Evolutionary conservation across 2,329 filamentous ascomycete species (phyloP).

Genomic region (Chlorencoelia australis): DNA sequence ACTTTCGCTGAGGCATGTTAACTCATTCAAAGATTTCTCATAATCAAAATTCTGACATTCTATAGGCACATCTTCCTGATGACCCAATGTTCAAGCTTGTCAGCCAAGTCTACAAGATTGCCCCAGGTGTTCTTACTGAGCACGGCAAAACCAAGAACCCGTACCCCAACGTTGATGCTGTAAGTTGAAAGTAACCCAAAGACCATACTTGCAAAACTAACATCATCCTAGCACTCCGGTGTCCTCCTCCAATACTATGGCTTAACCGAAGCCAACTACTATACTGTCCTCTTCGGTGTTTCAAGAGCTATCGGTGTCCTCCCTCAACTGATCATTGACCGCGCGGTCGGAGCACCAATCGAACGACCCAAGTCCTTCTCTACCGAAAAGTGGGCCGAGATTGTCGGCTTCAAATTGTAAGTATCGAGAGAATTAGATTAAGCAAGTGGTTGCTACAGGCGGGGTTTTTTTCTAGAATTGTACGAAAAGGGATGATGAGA

Average conservation of each 20-base stretch:
- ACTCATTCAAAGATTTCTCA: not conserved
- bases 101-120: slow-evolving; percentile 99
- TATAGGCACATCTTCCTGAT: slow-evolving; percentile 69
- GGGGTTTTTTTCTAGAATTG: no score
- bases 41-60: not conserved
- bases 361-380: slow-evolving; percentile 99
- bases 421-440: no score
- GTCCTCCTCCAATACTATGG: slow-evolving; percentile 99
- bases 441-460: slow-evolving; percentile 4
- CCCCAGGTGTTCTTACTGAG: slow-evolving; percentile 92
- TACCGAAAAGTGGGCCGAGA: slow-evolving; percentile 92
- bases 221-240: slow-evolving; percentile 62
- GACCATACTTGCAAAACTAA: not conserved
- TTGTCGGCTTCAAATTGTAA: slow-evolving; percentile 85
- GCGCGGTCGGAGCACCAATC: slow-evolving; percentile 90
- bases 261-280: slow-evolving; percentile 97
- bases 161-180: slow-evolving; percentile 92
- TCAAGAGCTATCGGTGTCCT: slow-evolving; percentile 96
- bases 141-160: slow-evolving; percentile 99
- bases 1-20: slow-evolving; percentile 58
- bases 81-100: slow-evolving; percentile 99
- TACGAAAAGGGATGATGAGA: slow-evolving; percentile 11
- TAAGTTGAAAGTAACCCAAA: slow-evolving; percentile 6
- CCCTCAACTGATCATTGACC: slow-evolving; percentile 99
- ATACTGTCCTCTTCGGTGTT: slow-evolving; percentile 99